phyloP scores from a whole-genome alignment of 139 green algal species.

The Asterochloris erici region DNA sequence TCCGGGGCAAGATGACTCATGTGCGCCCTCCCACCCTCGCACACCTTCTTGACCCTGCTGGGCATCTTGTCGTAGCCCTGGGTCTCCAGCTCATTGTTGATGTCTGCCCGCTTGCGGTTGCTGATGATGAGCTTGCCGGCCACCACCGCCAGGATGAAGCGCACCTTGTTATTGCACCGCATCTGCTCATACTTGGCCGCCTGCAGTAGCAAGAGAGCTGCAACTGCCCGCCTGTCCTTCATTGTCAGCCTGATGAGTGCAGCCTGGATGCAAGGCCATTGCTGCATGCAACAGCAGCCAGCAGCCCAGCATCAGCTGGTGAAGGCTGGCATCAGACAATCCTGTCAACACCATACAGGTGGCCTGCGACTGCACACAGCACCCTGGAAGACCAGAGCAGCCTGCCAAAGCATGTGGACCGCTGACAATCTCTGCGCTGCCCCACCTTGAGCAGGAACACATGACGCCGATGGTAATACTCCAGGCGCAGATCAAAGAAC shows the following conservation, averaged over 20 bases:
- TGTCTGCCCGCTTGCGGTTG: constrained; percentile 81
- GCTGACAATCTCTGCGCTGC: background rate
- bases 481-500: constrained; percentile 87
- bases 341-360: too few species aligned
- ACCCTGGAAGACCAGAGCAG: too few species aligned
- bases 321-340: too few species aligned
- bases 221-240: background rate
- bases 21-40: background rate
- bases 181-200: constrained; percentile 69
- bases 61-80: constrained; percentile 67
- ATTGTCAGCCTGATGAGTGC: too few species aligned
- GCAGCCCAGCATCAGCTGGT: too few species aligned
- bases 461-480: constrained; percentile 83
- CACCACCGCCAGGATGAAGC: constrained; percentile 95
- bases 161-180: constrained; percentile 80
- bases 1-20: background rate
- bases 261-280: too few species aligned
- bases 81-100: constrained; percentile 80
- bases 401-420: too few species aligned
- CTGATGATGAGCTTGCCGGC: constrained; percentile 72
- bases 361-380: background rate
- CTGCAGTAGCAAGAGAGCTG: constrained; percentile 25
- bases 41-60: background rate
- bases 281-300: too few species aligned
- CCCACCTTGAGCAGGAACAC: constrained; percentile 25